A percentile compares a stretch with the other conserved stretches of the same genome.
Evolutionary conservation across 108 stramenopile genomes (phyloP).

Genomic region (Stephanodiscus triporus): DNA sequence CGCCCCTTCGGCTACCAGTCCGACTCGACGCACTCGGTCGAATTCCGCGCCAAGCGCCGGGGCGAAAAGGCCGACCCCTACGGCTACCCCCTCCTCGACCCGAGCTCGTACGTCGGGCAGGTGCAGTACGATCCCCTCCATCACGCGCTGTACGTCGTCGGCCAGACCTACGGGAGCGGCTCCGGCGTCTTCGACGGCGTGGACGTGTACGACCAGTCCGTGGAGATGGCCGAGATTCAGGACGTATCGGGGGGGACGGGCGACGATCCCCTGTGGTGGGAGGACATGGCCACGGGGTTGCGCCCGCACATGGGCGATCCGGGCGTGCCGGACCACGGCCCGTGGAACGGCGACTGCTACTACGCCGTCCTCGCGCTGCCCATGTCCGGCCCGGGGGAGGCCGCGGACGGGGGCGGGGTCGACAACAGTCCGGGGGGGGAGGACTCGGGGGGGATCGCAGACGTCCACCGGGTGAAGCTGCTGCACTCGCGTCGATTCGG

Average conservation of each 20-base stretch:
- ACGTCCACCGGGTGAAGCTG: slow-evolving; percentile 14
- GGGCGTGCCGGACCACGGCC: slow-evolving; percentile 20
- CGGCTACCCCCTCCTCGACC: slow-evolving; percentile 18
- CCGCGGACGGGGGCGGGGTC: background rate
- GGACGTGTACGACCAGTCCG: slow-evolving; percentile 22
- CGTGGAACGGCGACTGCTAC: slow-evolving; percentile 40
- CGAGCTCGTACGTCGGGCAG: slow-evolving; percentile 47
- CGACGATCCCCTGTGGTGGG: slow-evolving; percentile 27
- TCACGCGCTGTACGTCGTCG: slow-evolving; percentile 53
- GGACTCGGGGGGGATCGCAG: background rate
- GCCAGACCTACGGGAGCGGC: slow-evolving; percentile 37
- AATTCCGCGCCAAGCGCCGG: slow-evolving; percentile 3
- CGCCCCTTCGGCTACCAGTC: slow-evolving; percentile 50
- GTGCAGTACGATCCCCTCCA: slow-evolving; percentile 55
- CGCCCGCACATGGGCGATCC: slow-evolving; percentile 27
- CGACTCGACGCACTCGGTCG: slow-evolving; percentile 29
- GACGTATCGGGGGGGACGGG: background rate
- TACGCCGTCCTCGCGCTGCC: slow-evolving; percentile 45
- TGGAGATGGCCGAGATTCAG: background rate
- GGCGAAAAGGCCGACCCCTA: background rate
- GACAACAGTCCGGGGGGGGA: background rate
- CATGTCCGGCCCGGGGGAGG: background rate
- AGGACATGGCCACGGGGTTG: slow-evolving; percentile 23
- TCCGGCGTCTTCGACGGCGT: slow-evolving; percentile 34
- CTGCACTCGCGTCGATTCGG: slow-evolving; percentile 48